Evolutionary conservation across 2,329 filamentous ascomycete species (phyloP).

Genomic region (Colletotrichum lupini): DNA sequence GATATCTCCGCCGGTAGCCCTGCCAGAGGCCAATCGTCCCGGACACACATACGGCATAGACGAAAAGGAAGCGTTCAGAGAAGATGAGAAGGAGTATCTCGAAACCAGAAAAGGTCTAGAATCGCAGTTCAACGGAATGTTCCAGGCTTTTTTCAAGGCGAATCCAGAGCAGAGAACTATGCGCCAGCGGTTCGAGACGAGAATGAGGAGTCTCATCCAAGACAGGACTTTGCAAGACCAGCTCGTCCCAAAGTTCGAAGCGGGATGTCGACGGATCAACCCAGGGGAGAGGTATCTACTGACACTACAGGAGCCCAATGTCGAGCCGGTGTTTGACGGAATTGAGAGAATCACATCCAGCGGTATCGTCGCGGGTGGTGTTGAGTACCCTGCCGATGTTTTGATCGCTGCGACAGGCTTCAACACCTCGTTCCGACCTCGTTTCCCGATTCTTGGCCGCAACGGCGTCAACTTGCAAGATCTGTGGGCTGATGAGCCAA

Average conservation of each 20-base stretch:
- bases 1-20: conserved; percentile 49
- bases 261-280: conserved; percentile 40
- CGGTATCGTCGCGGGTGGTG: conserved; percentile 40
- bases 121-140: conserved; percentile 51
- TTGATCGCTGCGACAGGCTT: conserved; percentile 39
- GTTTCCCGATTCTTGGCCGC: conserved; percentile 39
- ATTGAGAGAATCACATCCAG: conserved; percentile 42
- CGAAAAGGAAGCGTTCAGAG: conserved; percentile 1
- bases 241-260: conserved; percentile 39
- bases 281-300: conserved; percentile 55
- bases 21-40: neutral
- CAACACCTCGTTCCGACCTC: conserved; percentile 38
- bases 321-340: conserved; percentile 47
- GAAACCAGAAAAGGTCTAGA: conserved; percentile 49
- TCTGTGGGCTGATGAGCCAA: conserved; percentile 37
- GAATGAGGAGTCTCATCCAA: neutral
- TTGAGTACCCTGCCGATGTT: conserved; percentile 35
- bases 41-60: conserved; percentile 31
- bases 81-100: conserved; percentile 26
- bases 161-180: conserved; percentile 27
- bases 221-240: conserved; percentile 16
- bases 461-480: conserved; percentile 36
- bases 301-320: conserved; percentile 52
- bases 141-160: conserved; percentile 51
- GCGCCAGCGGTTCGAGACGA: neutral